Evolutionary conservation across 1,284 basidiomycete species (phyloP).

Genomic region (Tausonia pullulans): DNA sequence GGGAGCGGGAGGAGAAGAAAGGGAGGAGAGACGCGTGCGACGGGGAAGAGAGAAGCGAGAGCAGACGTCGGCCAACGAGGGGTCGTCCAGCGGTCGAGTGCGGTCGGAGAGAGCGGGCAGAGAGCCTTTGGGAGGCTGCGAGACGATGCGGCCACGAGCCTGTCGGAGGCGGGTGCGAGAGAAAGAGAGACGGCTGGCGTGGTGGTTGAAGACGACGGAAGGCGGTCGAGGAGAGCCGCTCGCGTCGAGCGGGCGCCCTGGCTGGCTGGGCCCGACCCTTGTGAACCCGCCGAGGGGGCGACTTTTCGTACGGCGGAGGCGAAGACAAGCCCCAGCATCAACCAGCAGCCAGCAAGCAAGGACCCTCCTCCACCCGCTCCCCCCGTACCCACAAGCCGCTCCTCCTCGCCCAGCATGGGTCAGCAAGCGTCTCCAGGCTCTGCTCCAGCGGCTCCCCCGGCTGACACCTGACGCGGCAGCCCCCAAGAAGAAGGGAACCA

Average conservation of each 20-base stretch:
- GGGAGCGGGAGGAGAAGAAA: not conserved
- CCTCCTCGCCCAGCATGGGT: conserved; percentile 4
- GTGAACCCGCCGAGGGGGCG: not conserved
- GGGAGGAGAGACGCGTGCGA: not conserved
- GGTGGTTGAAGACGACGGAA: too few species aligned
- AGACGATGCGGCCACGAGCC: too few species aligned
- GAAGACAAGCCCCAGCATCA: not conserved
- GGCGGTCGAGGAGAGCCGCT: too few species aligned
- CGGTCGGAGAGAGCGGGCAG: not conserved
- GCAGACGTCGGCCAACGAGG: not conserved
- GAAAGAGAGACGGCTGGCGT: too few species aligned
- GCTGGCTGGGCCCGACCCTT: not conserved
- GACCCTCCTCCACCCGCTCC: not conserved
- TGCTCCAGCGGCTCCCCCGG: not conserved
- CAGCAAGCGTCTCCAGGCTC: not conserved
- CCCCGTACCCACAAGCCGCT: not conserved
- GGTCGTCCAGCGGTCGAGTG: not conserved
- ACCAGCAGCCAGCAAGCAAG: not conserved
- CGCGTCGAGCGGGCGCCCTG: not conserved
- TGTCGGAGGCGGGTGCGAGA: too few species aligned
- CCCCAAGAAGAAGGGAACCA: conserved; percentile 67
- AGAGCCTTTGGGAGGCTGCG: not conserved
- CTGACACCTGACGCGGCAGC: conserved; percentile 22
- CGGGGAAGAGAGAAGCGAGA: not conserved
- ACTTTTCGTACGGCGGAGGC: too few species aligned